phyloP scores from a whole-genome alignment of 2,329 filamentous ascomycete species.

The Colletotrichum coccodes region DNA sequence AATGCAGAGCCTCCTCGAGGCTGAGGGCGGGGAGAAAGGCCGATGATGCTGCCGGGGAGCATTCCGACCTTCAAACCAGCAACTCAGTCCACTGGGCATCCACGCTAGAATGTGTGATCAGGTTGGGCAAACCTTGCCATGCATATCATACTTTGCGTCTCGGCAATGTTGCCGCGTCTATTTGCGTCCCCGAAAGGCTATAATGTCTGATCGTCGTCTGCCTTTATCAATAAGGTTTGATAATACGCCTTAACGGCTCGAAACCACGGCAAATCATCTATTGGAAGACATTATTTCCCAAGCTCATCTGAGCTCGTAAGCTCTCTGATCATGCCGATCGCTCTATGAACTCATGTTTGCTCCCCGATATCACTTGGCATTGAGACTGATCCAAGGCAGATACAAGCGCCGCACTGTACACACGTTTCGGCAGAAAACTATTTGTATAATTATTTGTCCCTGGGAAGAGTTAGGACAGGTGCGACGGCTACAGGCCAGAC shows the following conservation, averaged over 20 bases:
- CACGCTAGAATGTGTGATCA: neutral
- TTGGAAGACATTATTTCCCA: neutral
- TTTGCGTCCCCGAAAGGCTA: neutral
- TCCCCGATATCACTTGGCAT: neutral
- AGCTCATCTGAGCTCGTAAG: too few species aligned
- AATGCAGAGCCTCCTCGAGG: neutral
- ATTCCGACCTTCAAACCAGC: neutral
- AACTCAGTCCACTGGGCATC: neutral
- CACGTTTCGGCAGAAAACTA: too few species aligned
- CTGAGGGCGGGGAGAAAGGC: neutral
- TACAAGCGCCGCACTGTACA: neutral
- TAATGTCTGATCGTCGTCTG: neutral
- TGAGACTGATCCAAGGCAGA: too few species aligned
- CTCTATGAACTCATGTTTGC: neutral
- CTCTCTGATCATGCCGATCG: too few species aligned
- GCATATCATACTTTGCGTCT: neutral
- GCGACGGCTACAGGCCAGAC: too few species aligned
- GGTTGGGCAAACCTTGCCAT: neutral
- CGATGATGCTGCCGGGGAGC: constrained; percentile 8
- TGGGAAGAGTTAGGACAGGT: too few species aligned
- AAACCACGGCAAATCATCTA: neutral
- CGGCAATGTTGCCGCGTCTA: neutral
- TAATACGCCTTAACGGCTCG: neutral
- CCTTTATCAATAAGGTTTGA: neutral
- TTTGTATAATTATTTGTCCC: too few species aligned